Percentiles rank a stretch among this genome's conserved stretches.
Conservation (phyloP, 73 alveolate genomes). For the Halteria grandinella region DNA sequence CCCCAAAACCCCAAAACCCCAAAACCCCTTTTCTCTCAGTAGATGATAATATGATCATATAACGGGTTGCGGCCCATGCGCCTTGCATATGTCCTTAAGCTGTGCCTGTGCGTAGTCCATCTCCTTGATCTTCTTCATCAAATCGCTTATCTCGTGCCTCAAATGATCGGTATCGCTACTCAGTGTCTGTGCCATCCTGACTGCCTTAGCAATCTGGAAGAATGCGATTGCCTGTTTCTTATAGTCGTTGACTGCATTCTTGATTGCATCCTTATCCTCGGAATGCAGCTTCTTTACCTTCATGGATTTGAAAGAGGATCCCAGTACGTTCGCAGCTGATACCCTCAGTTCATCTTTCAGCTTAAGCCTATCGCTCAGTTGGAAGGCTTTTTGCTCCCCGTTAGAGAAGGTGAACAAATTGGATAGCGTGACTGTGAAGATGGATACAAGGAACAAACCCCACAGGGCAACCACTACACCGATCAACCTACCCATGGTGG, state of each 20-base stretch:
- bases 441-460: conserved; percentile 94
- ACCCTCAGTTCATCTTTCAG: conserved; percentile 59
- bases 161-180: conserved; percentile 21
- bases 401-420: conserved; percentile 75
- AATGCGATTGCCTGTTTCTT: conserved; percentile 34
- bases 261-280: conserved; percentile 2
- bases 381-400: conserved; percentile 70
- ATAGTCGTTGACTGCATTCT: conserved; percentile 31
- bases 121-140: conserved; percentile 18
- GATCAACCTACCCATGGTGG: conserved; percentile 91
- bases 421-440: conserved; percentile 89
- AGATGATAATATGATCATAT: too few species aligned
- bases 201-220: conserved; percentile 19
- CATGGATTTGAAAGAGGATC: conserved; percentile 31
- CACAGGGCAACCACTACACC: conserved; percentile 91
- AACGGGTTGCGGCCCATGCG: too few species aligned
- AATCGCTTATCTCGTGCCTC: conserved; percentile 28
- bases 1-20: too few species aligned
- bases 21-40: too few species aligned
- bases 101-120: conserved; percentile 31
- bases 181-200: conserved; percentile 17
- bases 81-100: background rate
- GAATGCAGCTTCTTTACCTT: conserved; percentile 2
- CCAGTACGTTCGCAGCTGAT: conserved; percentile 54
- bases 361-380: conserved; percentile 52